Evolutionary conservation across 2,329 filamentous ascomycete species (phyloP), one percentile per base, ranked within the genome.

Genomic region (Fusarium sterilihyphosum): DNA sequence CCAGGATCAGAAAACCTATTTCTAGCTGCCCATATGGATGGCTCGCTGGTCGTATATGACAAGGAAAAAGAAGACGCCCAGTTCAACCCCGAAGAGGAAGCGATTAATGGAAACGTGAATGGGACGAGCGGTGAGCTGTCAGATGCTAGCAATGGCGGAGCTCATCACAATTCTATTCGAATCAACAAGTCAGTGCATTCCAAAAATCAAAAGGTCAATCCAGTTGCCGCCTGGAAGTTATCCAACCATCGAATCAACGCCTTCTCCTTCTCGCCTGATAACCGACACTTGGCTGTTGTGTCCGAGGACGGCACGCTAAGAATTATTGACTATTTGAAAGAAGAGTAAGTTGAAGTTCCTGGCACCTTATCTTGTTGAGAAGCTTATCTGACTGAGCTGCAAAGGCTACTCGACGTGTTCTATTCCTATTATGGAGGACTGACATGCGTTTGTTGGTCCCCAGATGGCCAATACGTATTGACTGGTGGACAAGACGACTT

Each of bases 401-500:
- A 35, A 96, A 96, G 94, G 78, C 87, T 98, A n/a, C 86, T 96
- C 18, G 94, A 96, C 78, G 86, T 98, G 50, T 98, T 94, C 82
- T 91, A 92, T 77, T 94, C 94, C 62, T 99, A 98, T 84, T 99
- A 98, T 78, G 96, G 96, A 53, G 96, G 94, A 7, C 88, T 99
- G 70, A 93, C 93, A 50, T 98, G 95, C 80, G 95, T 98, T 5
- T 97, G 94, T 84, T 99, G 96, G 96, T 98, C 96, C 12, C 96
- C 96, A 16, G 96, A 99, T 80, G 95, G 95, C 59, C 96, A 97
- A 81, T 99, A 98, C 82, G 92, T 99, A 59, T 87, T 99, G 24
- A 98, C 96, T 0, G 96, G 96, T 60, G 95, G 96, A 9, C 96
- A 98, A 83, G 96, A 99, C 81, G 96, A 99, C 81, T 86, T 98